Base-by-base conservation (phyloP, 1,284 basidiomycete genomes). In the Marasmius sp. region DNA sequence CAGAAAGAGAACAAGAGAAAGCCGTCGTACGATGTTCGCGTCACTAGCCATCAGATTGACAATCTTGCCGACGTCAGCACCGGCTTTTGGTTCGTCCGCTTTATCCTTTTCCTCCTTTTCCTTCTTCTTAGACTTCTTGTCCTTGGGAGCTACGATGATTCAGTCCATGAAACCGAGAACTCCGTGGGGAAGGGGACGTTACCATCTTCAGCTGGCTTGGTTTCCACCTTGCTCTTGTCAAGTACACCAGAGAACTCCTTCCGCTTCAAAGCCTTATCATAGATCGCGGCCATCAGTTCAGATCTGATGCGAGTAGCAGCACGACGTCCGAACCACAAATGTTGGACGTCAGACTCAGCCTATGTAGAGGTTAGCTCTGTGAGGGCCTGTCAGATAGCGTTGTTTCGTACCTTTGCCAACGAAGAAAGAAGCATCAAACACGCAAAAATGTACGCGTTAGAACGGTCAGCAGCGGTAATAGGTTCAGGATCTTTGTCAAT, bases 191-290 rank as follows among this genome's bases (percentile, higher is more conserved):
- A 11, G 87, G 77, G 2, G 20, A n/a, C 83, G 81, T 53, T 88
- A 85, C 50, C 51, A 66, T 88, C 84, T 56, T 55, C 57, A 12
- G 33, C 8, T 10, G 39, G 11, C 55, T 80, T 81, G 37, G 82
- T 79, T 68, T 78, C 27, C 27, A 27, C 27, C 27, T 27, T 27
- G 27, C 27, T 84, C 52, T 86, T 81, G 1, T 92, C 77, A 33
- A 16, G n/a, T 2, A 94, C 81, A 0, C 94, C 94, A 0, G 91
- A 91, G 61, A 89, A 89, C 72, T 97, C 94, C 70, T 88, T 91
- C 33, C 94, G 81, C 71, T 91, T 91, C 47, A 97, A 78, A 0
- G 95, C 89, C 74, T 97, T 97, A 72, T 95, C 91, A 70, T 96
- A 98, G 59, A 97, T 91, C 0, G 91, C 80, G 0, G 91, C 84